Evolutionary conservation across 2,329 filamentous ascomycete species (phyloP).

Genomic region (Chaetomiaceae sp.): DNA sequence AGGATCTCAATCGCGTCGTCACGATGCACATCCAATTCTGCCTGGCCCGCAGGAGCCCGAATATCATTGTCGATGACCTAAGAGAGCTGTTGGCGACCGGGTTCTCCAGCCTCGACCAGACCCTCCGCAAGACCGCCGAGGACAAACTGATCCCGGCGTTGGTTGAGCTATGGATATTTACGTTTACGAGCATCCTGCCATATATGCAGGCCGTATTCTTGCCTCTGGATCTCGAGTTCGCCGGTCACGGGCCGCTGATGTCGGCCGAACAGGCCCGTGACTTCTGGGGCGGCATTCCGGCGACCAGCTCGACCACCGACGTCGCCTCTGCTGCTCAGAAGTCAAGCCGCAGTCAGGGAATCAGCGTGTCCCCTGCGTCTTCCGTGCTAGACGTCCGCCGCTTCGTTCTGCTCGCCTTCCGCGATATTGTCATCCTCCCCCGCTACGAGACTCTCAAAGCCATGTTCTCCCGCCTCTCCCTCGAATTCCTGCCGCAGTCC

Average conservation of each 20-base stretch:
- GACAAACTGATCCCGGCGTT: conserved; percentile 84
- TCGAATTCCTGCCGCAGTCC: conserved; percentile 64
- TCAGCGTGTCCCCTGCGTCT: conserved; percentile 42
- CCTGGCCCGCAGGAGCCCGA: conserved; percentile 65
- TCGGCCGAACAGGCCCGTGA: conserved; percentile 72
- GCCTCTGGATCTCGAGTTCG: conserved; percentile 87
- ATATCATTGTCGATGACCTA: conserved; percentile 68
- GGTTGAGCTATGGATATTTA: conserved; percentile 90
- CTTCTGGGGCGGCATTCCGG: conserved; percentile 74
- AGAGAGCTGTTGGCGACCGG: conserved; percentile 71
- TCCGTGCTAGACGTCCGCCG: conserved; percentile 75
- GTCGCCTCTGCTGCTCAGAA: conserved; percentile 29
- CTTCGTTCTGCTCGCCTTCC: conserved; percentile 79
- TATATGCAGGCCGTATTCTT: conserved; percentile 95
- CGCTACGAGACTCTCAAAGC: conserved; percentile 83
- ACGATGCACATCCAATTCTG: conserved; percentile 71
- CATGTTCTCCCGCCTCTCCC: conserved; percentile 81
- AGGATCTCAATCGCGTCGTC: conserved; percentile 79
- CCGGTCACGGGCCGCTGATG: conserved; percentile 75
- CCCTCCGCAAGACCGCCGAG: conserved; percentile 70
- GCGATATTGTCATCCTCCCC: conserved; percentile 81
- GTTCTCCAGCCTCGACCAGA: conserved; percentile 80
- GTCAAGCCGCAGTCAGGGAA: conserved; percentile 17
- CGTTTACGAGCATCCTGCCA: conserved; percentile 83
- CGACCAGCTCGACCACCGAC: conserved; percentile 26